phyloP scores from a whole-genome alignment of 1,284 basidiomycete species.

The Heterobasidion irregulare region DNA sequence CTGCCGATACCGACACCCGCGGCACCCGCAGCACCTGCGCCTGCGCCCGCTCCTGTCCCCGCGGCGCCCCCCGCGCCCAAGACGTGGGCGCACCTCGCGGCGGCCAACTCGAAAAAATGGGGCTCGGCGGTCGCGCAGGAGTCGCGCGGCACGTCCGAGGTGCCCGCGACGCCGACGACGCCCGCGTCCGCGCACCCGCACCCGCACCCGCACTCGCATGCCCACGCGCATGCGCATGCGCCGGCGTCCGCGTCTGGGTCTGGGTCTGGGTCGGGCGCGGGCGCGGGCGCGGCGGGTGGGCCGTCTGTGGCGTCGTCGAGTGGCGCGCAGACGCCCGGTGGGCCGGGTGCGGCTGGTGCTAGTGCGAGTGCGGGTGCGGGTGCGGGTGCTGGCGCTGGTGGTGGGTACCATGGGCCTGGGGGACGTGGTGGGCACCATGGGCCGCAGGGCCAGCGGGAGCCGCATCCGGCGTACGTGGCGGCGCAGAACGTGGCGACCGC shows the following conservation, averaged over 20 bases:
- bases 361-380: slow-evolving; percentile 10
- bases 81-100: slow-evolving; percentile 89
- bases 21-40: slow-evolving; percentile 24
- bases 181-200: too few relatives aligned
- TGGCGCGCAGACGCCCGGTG: slow-evolving; percentile 45
- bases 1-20: slow-evolving; percentile 21
- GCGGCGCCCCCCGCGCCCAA: slow-evolving; percentile 44
- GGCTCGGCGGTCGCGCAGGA: slow-evolving; percentile 69
- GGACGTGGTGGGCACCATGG: neutral
- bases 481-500: slow-evolving; percentile 58
- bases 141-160: slow-evolving; percentile 63
- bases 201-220: too few relatives aligned
- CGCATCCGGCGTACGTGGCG: slow-evolving; percentile 42
- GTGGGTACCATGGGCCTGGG: slow-evolving; percentile 3
- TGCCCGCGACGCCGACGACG: slow-evolving; percentile 22
- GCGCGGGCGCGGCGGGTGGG: too few relatives aligned
- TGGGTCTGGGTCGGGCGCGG: too few relatives aligned
- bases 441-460: slow-evolving; percentile 19
- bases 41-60: slow-evolving; percentile 23
- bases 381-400: too few relatives aligned
- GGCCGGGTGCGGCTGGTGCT: slow-evolving; percentile 32
- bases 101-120: slow-evolving; percentile 73
- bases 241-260: too few relatives aligned
- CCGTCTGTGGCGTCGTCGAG: slow-evolving; percentile 19
- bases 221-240: too few relatives aligned